Evolutionary conservation across 2,329 filamentous ascomycete genomes (phyloP).

Genomic region (Colletotrichum orbiculare): DNA sequence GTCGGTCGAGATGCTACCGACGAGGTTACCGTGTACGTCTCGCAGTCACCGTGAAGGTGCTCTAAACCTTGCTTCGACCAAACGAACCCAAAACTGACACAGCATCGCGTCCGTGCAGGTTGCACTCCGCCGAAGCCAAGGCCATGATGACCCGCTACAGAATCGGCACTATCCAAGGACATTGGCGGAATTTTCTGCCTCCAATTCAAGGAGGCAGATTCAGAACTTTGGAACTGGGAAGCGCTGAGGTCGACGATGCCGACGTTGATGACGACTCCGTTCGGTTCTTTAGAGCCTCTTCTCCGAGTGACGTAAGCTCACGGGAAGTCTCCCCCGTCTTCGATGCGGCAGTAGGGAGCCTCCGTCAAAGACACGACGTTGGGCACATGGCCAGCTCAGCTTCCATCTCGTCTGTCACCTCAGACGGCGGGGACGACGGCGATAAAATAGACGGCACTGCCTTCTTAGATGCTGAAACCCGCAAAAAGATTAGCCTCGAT

Average conservation of each 20-base stretch:
- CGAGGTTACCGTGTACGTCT: conserved; percentile 85
- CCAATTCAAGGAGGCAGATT: conserved; percentile 92
- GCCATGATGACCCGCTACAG: conserved; percentile 83
- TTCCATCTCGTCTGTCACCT: conserved; percentile 71
- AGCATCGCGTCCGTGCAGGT: conserved; percentile 56
- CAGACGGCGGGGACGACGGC: conserved; percentile 54
- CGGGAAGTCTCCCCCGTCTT: conserved; percentile 62
- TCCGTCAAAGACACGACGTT: conserved; percentile 45
- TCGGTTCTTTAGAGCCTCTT: conserved; percentile 39
- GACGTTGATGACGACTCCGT: conserved; percentile 35
- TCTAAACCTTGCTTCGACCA: neutral
- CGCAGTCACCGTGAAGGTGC: neutral
- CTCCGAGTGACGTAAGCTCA: conserved; percentile 66
- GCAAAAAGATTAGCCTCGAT: conserved; percentile 80
- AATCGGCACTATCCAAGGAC: conserved; percentile 83
- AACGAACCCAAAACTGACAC: conserved; percentile 8
- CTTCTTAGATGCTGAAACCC: conserved; percentile 78
- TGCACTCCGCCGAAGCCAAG: conserved; percentile 84
- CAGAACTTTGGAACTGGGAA: conserved; percentile 51
- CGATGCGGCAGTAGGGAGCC: conserved; percentile 49
- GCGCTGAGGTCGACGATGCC: conserved; percentile 49
- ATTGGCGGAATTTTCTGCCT: conserved; percentile 88
- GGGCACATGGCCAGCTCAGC: conserved; percentile 44
- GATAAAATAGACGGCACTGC: conserved; percentile 65
- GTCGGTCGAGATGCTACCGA: conserved; percentile 93